Conservation (phyloP, 164 flowering plant genomes). For the Berberis vulgaris region DNA sequence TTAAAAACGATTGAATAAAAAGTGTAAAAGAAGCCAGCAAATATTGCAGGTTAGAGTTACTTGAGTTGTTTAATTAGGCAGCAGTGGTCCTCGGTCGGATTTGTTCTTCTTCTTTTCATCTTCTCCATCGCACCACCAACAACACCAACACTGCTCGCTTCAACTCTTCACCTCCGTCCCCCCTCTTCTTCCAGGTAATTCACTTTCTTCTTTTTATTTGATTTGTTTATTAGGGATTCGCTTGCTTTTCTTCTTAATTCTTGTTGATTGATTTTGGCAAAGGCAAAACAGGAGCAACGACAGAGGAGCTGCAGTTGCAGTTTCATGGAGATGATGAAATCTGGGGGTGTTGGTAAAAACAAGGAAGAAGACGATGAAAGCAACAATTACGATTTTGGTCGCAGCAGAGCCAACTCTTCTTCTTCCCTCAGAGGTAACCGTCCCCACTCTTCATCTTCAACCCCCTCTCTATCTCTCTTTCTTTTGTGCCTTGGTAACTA, state of each 20-base stretch:
- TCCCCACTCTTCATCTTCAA: not conserved
- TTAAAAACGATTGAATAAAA: too few species aligned
- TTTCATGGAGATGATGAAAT: slow-evolving; percentile 66
- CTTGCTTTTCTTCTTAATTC: not conserved
- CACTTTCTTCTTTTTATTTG: not conserved
- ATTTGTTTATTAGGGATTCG: not conserved
- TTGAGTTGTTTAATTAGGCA: slow-evolving; percentile 10
- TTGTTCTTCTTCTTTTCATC: slow-evolving; percentile 10
- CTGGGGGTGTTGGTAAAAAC: slow-evolving; percentile 40
- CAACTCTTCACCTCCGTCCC: slow-evolving; percentile 23
- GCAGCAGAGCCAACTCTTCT: slow-evolving; percentile 29
- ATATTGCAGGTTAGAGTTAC: not conserved
- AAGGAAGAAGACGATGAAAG: slow-evolving; percentile 66
- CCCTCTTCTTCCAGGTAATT: not conserved
- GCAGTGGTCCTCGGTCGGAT: slow-evolving; percentile 48
- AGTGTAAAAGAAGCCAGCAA: too few species aligned
- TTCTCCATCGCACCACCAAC: slow-evolving; percentile 26
- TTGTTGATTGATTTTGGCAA: slow-evolving; percentile 10
- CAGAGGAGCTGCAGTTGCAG: slow-evolving; percentile 34
- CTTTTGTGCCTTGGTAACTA: too few species aligned
- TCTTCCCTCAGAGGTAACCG: not conserved
- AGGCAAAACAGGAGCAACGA: slow-evolving; percentile 4
- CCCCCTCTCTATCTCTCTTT: too few species aligned
- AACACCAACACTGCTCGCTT: slow-evolving; percentile 13
- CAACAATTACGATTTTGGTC: slow-evolving; percentile 29